phyloP scores from a whole-genome alignment of 257 asterid species.

The Capsicum rhomboideum region DNA sequence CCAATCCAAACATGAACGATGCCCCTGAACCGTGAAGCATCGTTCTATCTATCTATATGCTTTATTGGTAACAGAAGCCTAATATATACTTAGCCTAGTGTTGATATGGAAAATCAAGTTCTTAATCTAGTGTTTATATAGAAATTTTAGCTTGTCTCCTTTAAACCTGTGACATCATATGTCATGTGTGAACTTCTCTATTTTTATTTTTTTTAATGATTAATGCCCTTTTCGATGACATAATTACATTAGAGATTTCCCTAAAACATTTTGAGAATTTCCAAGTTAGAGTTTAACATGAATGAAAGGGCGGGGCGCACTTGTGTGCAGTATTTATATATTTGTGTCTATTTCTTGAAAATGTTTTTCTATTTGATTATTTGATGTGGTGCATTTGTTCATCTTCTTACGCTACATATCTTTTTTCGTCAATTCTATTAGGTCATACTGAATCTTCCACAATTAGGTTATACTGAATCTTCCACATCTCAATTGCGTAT shows the following conservation, averaged over 20 bases:
- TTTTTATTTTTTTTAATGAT: background rate
- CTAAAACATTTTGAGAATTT: background rate
- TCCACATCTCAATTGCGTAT: background rate
- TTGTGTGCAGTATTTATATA: background rate
- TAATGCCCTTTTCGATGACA: background rate
- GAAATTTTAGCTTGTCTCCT: background rate
- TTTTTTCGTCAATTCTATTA: too few species aligned
- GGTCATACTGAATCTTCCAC: background rate
- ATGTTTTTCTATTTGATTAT: background rate
- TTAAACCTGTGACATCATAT: background rate
- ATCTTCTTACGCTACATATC: background rate
- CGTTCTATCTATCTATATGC: background rate
- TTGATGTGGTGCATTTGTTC: background rate
- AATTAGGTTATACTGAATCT: background rate
- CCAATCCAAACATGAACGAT: background rate
- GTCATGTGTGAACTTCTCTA: background rate
- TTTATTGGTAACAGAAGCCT: background rate
- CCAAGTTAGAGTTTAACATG: background rate
- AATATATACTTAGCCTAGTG: background rate
- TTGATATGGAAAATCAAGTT: background rate
- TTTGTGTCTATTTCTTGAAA: background rate
- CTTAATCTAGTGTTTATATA: background rate
- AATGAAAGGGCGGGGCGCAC: background rate
- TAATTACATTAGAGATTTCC: background rate
- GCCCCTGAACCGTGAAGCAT: slow-evolving; percentile 4